Evolutionary conservation across 345 rosid genomes (phyloP).

Genomic region (Bruguiera sexangula): DNA sequence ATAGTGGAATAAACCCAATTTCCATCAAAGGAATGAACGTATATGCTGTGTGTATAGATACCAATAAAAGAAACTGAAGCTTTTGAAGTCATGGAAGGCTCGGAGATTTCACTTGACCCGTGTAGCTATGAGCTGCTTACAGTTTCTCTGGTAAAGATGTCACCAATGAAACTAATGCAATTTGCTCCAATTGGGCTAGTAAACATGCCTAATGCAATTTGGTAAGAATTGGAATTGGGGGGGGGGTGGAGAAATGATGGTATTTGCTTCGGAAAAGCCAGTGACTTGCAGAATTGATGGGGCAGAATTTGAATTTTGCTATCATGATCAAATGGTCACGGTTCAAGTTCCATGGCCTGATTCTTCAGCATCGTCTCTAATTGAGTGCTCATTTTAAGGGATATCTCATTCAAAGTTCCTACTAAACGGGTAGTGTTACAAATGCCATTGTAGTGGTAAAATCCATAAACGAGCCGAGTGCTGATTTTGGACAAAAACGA

Average conservation of each 20-base stretch:
- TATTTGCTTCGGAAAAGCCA: constrained; percentile 26
- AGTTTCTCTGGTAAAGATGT: constrained; percentile 26
- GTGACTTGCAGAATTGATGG: constrained; percentile 16
- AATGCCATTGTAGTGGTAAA: too few relatives aligned
- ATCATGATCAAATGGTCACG: constrained; percentile 14
- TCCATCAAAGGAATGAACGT: neutral
- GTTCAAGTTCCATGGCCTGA: constrained; percentile 31
- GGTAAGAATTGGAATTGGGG: constrained; percentile 22
- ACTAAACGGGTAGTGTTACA: neutral
- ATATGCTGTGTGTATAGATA: constrained; percentile 20
- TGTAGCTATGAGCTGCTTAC: constrained; percentile 25
- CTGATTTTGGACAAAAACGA: too few relatives aligned
- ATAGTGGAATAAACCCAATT: neutral
- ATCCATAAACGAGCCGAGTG: too few relatives aligned
- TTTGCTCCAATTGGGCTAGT: constrained; percentile 31
- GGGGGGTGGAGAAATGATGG: constrained; percentile 27
- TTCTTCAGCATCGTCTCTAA: constrained; percentile 20
- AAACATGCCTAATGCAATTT: constrained; percentile 24
- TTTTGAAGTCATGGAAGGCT: constrained; percentile 7
- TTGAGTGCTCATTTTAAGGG: constrained; percentile 20
- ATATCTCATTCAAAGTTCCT: neutral
- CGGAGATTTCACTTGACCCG: constrained; percentile 24
- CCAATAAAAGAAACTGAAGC: constrained; percentile 17
- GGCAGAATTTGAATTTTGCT: neutral
- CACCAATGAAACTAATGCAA: constrained; percentile 5